Conservation (phyloP, 495 filamentous ascomycete genomes). For the Aspergillus biplanus region DNA sequence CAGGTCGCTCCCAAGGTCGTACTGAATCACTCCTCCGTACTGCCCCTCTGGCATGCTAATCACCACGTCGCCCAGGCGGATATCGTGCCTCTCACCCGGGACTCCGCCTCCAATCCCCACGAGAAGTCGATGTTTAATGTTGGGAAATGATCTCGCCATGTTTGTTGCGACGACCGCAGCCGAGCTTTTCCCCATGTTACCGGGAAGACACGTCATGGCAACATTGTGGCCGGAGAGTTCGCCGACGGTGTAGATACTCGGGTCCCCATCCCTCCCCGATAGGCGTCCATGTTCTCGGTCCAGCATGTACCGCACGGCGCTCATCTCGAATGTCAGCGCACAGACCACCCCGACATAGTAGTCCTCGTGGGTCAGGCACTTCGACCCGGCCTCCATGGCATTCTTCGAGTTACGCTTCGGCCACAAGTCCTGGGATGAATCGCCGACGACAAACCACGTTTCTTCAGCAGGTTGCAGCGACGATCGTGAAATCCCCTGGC, state of each 20-base stretch:
- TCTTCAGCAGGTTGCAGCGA: too few relatives aligned
- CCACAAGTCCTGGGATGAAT: too few relatives aligned
- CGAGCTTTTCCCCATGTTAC: slow-evolving; percentile 34
- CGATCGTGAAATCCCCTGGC: too few relatives aligned
- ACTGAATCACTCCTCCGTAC: slow-evolving; percentile 44
- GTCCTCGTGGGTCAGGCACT: too few relatives aligned
- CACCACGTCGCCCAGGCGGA: slow-evolving; percentile 48
- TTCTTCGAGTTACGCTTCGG: too few relatives aligned
- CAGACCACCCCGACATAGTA: too few relatives aligned
- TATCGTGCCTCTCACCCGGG: slow-evolving; percentile 23
- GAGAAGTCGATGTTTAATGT: slow-evolving; percentile 42
- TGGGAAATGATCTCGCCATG: slow-evolving; percentile 35
- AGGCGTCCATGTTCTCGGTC: too few relatives aligned
- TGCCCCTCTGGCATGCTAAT: slow-evolving; percentile 35
- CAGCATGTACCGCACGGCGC: too few relatives aligned
- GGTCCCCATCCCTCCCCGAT: too few relatives aligned
- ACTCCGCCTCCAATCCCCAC: slow-evolving; percentile 44
- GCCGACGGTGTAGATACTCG: neutral
- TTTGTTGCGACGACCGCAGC: slow-evolving; percentile 26
- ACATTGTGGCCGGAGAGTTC: slow-evolving; percentile 34
- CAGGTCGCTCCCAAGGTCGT: slow-evolving; percentile 29
- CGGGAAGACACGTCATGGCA: slow-evolving; percentile 30
- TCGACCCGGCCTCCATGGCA: too few relatives aligned
- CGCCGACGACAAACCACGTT: too few relatives aligned
- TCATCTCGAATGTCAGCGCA: too few relatives aligned